Conservation (phyloP, 495 filamentous ascomycete species). For the Aspergillus affinis region DNA sequence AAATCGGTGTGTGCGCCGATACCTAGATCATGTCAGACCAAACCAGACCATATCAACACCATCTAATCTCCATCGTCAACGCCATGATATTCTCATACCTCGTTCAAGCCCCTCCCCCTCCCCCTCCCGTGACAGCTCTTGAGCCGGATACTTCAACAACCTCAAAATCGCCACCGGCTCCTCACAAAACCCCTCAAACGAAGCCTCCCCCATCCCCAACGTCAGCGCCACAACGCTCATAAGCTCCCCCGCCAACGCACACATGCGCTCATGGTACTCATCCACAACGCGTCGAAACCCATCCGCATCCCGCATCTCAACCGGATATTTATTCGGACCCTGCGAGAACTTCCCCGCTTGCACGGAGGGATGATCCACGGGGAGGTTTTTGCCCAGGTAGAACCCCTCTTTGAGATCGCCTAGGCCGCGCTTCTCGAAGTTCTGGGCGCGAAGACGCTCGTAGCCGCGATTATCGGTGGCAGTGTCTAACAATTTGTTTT, state of each 20-base stretch:
- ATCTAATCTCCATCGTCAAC: background rate
- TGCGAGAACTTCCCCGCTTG: constrained; percentile 31
- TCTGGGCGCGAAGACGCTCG: constrained; percentile 42
- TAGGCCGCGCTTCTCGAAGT: constrained; percentile 34
- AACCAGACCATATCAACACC: background rate
- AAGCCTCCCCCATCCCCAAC: constrained; percentile 34
- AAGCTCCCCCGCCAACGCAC: constrained; percentile 23
- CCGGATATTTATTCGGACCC: constrained; percentile 49
- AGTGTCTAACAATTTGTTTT: constrained; percentile 13
- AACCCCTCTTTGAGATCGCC: constrained; percentile 51
- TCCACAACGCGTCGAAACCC: constrained; percentile 32
- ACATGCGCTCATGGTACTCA: constrained; percentile 26
- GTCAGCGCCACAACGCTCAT: constrained; percentile 40
- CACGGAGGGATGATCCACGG: constrained; percentile 30
- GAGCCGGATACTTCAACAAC: constrained; percentile 50
- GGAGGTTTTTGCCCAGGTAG: constrained; percentile 40
- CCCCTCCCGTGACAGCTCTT: constrained; percentile 24
- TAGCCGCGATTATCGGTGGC: constrained; percentile 39
- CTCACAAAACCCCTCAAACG: constrained; percentile 39
- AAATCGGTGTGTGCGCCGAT: constrained; percentile 56
- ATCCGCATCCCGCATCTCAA: constrained; percentile 28
- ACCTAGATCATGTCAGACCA: constrained; percentile 14
- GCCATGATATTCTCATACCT: background rate
- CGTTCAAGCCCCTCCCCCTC: constrained; percentile 19
- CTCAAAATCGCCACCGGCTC: constrained; percentile 36